Base-by-base conservation (phyloP, 768 basidiomycete species). In the Boletus rex-veris region DNA sequence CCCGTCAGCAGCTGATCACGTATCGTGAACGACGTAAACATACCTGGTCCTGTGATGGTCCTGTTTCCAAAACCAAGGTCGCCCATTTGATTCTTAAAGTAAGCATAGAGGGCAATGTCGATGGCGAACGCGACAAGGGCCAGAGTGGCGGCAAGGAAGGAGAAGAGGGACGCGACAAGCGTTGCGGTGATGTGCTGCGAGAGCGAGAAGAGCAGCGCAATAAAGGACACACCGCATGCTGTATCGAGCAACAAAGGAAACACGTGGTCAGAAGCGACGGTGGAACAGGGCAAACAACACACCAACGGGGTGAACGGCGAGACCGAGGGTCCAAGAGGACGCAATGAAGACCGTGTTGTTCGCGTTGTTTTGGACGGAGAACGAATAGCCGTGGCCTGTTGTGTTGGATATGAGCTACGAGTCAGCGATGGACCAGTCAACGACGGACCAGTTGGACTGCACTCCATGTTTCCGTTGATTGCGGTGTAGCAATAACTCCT, bases 281-380 rank as follows among this genome's bases (percentile, higher is more conserved):
- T 41, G 52, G 44, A 18, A 33, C 30, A 10, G 18, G 16, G 15
- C 38, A 35, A 45, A 19, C 12, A 15, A 73, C 84, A 46, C 58
- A 88, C 89, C 88, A 48, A 89, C 81, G 15, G 89, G 88, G 58
- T 89, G 87, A 26, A 89, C 75, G 3, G 82, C 86, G 7, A 91
- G 78, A 5, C 87, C 89, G 37, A 80, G 80, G 7, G 89, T 92
- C 84, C 86, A 88, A 1, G 81, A 77, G 0, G 81, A 61, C 4
- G 69, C 76, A 52, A 88, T 76, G 45, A 67, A 71, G 5, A 71
- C 47, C 5, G 72, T 58, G 39, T 73, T 71, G 31, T 57, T 66
- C 4, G 50, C 52, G 12, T 4, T 35, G n/a, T 63, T 65, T 19
- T 62, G 43, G 18, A 72, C 33, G 14, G 65, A 60, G 31, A 85